These are phyloP conservation scores for Aureobasidium musti DNA, from an alignment of 2,329 filamentous ascomycete species.

Conservation along the genomic window DNA sequence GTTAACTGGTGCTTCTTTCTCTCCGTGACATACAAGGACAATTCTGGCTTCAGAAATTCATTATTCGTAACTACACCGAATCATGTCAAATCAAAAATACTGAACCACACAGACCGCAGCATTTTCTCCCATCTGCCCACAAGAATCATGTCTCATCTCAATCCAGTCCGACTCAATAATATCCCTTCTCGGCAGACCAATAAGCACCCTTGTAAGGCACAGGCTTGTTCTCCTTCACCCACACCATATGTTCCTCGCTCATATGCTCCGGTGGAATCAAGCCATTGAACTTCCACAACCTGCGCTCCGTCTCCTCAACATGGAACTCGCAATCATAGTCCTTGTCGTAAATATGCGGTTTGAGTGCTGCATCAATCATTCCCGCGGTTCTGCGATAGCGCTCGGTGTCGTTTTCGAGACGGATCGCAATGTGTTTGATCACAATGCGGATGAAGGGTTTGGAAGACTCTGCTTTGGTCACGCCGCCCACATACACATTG, in stretches of 20 bases:
- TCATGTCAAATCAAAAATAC: no score
- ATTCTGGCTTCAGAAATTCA: no score
- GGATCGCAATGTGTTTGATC: constrained; percentile 42
- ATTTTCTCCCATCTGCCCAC: no score
- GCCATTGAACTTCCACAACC: constrained; percentile 51
- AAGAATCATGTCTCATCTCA: neutral
- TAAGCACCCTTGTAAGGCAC: constrained; percentile 34
- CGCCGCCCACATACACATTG: constrained; percentile 42
- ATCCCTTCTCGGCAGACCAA: constrained; percentile 14
- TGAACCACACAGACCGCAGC: no score
- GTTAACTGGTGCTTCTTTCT: no score
- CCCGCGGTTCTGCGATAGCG: constrained; percentile 33
- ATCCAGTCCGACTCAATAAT: neutral
- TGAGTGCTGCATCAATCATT: constrained; percentile 42
- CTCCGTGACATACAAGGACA: no score
- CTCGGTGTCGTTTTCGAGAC: constrained; percentile 31
- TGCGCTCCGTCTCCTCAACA: constrained; percentile 48
- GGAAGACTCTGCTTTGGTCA: constrained; percentile 31
- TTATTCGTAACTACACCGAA: no score
- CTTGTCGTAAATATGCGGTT: constrained; percentile 46
- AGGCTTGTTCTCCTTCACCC: constrained; percentile 38
- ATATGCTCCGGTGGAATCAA: constrained; percentile 43
- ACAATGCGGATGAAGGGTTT: constrained; percentile 45
- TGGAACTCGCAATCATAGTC: constrained; percentile 50
- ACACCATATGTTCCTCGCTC: constrained; percentile 44